Conservation (phyloP, 768 basidiomycete genomes). For the Amanita inopinata region DNA sequence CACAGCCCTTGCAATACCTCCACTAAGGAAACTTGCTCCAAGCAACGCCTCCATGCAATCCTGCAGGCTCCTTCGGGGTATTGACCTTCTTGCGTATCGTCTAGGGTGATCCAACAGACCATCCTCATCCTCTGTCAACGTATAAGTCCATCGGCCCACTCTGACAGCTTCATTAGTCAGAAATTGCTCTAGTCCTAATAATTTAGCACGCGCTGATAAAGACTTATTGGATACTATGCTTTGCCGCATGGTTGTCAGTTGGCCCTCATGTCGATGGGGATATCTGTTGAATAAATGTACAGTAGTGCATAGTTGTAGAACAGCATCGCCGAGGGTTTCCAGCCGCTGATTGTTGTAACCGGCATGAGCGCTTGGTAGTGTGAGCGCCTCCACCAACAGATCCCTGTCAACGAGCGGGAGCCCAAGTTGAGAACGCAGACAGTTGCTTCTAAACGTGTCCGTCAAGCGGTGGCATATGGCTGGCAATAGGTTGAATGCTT, state of each 20-base stretch:
- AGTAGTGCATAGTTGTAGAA: constrained; percentile 66
- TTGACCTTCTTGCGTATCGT: constrained; percentile 33
- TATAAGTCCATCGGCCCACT: constrained; percentile 50
- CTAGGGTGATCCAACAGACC: constrained; percentile 7
- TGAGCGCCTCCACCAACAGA: constrained; percentile 64
- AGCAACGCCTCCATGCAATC: constrained; percentile 85
- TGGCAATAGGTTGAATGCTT: constrained; percentile 51
- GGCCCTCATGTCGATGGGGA: constrained; percentile 76
- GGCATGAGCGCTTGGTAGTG: constrained; percentile 53
- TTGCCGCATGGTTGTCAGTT: constrained; percentile 57
- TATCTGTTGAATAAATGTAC: constrained; percentile 71
- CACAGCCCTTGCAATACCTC: constrained; percentile 64
- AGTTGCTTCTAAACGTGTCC: constrained; percentile 49
- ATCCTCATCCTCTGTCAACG: constrained; percentile 25
- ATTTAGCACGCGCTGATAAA: constrained; percentile 57
- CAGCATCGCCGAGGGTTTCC: constrained; percentile 82
- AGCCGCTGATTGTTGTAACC: constrained; percentile 77
- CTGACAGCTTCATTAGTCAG: constrained; percentile 50
- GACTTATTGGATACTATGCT: constrained; percentile 62
- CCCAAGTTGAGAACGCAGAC: constrained; percentile 41
- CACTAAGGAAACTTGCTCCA: constrained; percentile 66
- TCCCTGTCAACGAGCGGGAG: constrained; percentile 52
- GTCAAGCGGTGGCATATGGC: constrained; percentile 58
- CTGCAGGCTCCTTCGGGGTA: constrained; percentile 65
- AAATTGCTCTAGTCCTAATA: constrained; percentile 51